Conservation (phyloP, 192 early-diverging fungal species). For the Endogone sp. region DNA sequence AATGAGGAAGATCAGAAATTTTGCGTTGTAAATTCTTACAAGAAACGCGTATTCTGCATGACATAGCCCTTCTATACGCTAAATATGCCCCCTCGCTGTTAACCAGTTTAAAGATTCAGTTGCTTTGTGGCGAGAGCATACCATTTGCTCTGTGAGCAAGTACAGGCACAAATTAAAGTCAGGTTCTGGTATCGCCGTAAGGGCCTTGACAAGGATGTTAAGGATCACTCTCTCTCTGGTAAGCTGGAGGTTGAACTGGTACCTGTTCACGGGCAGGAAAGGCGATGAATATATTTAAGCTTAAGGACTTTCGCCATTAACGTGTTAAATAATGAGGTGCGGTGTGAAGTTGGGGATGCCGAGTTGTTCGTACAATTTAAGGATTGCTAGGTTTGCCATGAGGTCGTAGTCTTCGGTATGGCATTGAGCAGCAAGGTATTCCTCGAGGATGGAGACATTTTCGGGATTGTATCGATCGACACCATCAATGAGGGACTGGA, state of each 20-base stretch:
- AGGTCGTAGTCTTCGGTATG: constrained; percentile 79
- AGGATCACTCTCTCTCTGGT: constrained; percentile 65
- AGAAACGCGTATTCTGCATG: too few relatives aligned
- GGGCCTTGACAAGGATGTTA: constrained; percentile 77
- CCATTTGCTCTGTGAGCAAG: constrained; percentile 73
- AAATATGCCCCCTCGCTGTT: too few relatives aligned
- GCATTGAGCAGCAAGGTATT: constrained; percentile 78
- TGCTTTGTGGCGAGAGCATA: too few relatives aligned
- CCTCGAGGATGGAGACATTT: constrained; percentile 79
- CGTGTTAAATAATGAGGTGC: neutral
- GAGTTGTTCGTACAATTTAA: constrained; percentile 79
- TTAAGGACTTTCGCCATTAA: constrained; percentile 1
- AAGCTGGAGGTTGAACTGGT: constrained; percentile 88
- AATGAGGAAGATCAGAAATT: constrained; percentile 5
- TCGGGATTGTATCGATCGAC: constrained; percentile 91
- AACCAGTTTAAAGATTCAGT: too few relatives aligned
- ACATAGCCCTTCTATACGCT: too few relatives aligned
- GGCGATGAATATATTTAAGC: neutral
- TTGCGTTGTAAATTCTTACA: too few relatives aligned
- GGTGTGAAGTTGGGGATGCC: neutral
- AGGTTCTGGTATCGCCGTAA: constrained; percentile 78
- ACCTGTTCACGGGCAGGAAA: constrained; percentile 32
- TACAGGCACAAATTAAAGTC: constrained; percentile 92
- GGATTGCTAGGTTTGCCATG: constrained; percentile 86
- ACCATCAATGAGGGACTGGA: constrained; percentile 70